These are phyloP conservation scores for Acorus calamus DNA, from an alignment of 106 monocot species.

Conservation along the genomic window DNA sequence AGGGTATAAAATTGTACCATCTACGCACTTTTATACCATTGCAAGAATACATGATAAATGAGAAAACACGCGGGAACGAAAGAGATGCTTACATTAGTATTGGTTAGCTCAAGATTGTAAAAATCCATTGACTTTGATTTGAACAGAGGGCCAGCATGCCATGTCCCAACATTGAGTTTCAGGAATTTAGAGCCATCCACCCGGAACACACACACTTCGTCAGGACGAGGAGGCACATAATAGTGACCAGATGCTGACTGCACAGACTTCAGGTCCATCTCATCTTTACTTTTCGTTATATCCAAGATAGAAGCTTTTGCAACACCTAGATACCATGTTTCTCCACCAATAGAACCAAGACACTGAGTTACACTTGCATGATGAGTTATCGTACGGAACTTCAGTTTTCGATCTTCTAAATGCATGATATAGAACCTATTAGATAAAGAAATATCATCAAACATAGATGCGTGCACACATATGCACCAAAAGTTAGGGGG, in stretches of 20 bases:
- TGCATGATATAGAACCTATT: conserved; percentile 84
- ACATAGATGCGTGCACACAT: too few relatives aligned
- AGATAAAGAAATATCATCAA: background rate
- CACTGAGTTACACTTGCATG: conserved; percentile 98
- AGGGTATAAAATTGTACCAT: too few relatives aligned
- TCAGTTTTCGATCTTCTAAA: conserved; percentile 44
- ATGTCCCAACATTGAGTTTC: conserved; percentile 77
- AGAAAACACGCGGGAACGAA: background rate
- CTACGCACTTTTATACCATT: too few relatives aligned
- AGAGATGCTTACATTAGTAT: conserved; percentile 67
- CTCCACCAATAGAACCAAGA: conserved; percentile 70
- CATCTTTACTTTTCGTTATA: conserved; percentile 7
- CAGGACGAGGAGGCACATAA: conserved; percentile 63
- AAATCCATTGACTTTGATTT: conserved; percentile 65
- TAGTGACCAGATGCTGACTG: conserved; percentile 56
- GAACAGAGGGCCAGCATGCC: conserved; percentile 95
- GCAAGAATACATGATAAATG: too few relatives aligned
- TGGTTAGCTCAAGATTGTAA: conserved; percentile 96
- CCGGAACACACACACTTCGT: conserved; percentile 60
- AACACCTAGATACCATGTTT: conserved; percentile 83
- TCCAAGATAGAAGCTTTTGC: conserved; percentile 66
- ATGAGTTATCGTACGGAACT: conserved; percentile 71
- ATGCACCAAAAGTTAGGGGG: too few relatives aligned
- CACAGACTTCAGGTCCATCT: conserved; percentile 5
- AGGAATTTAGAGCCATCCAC: conserved; percentile 67